Percentiles rank a stretch among this genome's conserved stretches.
These are phyloP conservation scores for Hypoxylon sp. DNA, from an alignment of 2,329 filamentous ascomycete genomes.

Conservation along the genomic window DNA sequence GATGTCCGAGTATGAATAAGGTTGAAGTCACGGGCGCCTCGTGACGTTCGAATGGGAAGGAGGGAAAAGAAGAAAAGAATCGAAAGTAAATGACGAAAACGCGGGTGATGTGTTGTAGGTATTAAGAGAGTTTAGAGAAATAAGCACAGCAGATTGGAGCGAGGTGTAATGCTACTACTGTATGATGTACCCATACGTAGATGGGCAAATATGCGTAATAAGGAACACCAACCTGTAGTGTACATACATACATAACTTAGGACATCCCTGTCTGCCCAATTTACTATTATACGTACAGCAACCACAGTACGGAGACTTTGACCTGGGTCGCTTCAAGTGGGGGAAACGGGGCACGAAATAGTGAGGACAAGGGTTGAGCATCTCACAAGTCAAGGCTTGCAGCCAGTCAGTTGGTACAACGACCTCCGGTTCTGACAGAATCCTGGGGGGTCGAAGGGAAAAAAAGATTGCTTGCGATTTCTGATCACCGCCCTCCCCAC, in stretches of 20 bases:
- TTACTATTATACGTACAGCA: constrained; percentile 40
- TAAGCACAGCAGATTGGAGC: constrained; percentile 45
- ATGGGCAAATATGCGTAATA: constrained; percentile 47
- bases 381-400: constrained; percentile 45
- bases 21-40: constrained; percentile 29
- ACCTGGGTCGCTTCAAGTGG: constrained; percentile 45
- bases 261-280: constrained; percentile 41
- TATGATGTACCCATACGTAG: constrained; percentile 49
- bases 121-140: constrained; percentile 47
- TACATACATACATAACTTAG: constrained; percentile 33
- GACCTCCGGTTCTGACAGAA: constrained; percentile 41
- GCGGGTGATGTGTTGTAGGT: constrained; percentile 44
- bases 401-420: constrained; percentile 46
- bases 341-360: constrained; percentile 42
- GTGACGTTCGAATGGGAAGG: constrained; percentile 39
- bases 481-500: constrained; percentile 34
- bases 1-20: constrained; percentile 29
- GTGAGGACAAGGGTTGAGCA: constrained; percentile 42
- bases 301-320: constrained; percentile 45
- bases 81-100: constrained; percentile 47
- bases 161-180: constrained; percentile 47
- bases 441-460: constrained; percentile 26
- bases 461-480: constrained; percentile 32
- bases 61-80: constrained; percentile 36
- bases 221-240: constrained; percentile 42